These are phyloP conservation scores for Diaporthe citrichinensis DNA, from an alignment of 2,329 filamentous ascomycete species.

Conservation along the genomic window DNA sequence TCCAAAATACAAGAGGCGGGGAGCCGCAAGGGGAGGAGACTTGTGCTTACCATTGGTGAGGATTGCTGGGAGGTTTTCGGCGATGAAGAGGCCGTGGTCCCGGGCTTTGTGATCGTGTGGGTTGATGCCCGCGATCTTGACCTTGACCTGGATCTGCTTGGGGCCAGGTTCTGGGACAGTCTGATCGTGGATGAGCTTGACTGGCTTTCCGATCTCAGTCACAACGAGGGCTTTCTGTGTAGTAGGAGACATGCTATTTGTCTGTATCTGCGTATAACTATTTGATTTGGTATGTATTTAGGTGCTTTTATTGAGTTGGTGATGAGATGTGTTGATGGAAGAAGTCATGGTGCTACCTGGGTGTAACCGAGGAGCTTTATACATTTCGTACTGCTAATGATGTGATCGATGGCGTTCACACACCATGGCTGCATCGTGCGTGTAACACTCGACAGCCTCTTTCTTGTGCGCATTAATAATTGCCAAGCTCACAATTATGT, in stretches of 20 bases:
- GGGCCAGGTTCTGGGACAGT: constrained; percentile 50
- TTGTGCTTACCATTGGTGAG: constrained; percentile 45
- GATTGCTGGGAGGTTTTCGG: constrained; percentile 50
- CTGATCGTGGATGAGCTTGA: constrained; percentile 43
- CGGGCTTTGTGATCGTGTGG: constrained; percentile 56
- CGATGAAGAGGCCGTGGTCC: constrained; percentile 54
- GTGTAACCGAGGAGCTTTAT: background rate
- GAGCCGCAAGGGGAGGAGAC: too few relatives aligned
- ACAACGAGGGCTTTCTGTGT: constrained; percentile 48
- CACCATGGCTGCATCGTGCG: background rate
- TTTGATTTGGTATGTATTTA: background rate
- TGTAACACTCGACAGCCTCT: background rate
- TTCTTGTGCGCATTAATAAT: constrained; percentile 4
- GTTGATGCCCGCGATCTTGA: constrained; percentile 54
- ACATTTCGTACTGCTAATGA: background rate
- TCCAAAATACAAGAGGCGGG: background rate
- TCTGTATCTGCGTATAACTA: background rate
- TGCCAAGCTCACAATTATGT: background rate
- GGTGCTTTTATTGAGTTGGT: background rate
- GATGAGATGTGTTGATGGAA: background rate
- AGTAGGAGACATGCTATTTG: constrained; percentile 6
- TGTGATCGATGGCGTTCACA: background rate
- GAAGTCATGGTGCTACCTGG: background rate
- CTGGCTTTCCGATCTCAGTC: constrained; percentile 46
- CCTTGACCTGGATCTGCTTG: constrained; percentile 54